Percentiles rank a stretch among this genome's conserved stretches.
Evolutionary conservation across 2,329 filamentous ascomycete genomes (phyloP).

Genomic region (Gyromitra esculenta): DNA sequence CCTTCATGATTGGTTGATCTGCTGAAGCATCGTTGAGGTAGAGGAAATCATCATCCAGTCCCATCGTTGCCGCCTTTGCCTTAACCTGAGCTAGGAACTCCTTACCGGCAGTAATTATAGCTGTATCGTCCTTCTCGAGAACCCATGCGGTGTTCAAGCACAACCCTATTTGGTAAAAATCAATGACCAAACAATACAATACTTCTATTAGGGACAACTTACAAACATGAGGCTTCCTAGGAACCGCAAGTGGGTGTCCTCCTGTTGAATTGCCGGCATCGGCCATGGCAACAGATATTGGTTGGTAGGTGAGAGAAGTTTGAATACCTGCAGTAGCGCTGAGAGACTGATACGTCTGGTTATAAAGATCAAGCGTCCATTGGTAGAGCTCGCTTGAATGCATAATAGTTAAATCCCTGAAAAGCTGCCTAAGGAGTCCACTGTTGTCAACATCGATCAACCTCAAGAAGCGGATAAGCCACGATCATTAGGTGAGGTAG

Average conservation of each 20-base stretch:
- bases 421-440: conserved; percentile 5
- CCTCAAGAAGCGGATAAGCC: not conserved
- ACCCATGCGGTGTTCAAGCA: conserved; percentile 56
- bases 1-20: conserved; percentile 61
- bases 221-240: conserved; percentile 14
- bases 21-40: conserved; percentile 65
- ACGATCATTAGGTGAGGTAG: too few relatives aligned
- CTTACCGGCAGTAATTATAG: conserved; percentile 58
- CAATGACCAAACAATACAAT: not conserved
- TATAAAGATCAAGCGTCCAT: not conserved
- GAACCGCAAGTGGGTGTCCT: conserved; percentile 49
- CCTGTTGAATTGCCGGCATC: conserved; percentile 37
- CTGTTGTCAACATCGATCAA: not conserved
- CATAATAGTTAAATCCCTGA: conserved; percentile 26
- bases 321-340: not conserved
- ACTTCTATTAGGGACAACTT: not conserved
- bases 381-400: conserved; percentile 34
- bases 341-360: conserved; percentile 8
- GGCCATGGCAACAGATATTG: conserved; percentile 49
- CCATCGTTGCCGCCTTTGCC: conserved; percentile 58
- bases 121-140: conserved; percentile 59
- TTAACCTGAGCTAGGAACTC: conserved; percentile 58
- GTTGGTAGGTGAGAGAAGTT: conserved; percentile 44
- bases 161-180: conserved; percentile 26
- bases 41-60: conserved; percentile 60